These are phyloP conservation scores for Picea glauca DNA, from an alignment of 75 land plant species.

Conservation along the genomic window DNA sequence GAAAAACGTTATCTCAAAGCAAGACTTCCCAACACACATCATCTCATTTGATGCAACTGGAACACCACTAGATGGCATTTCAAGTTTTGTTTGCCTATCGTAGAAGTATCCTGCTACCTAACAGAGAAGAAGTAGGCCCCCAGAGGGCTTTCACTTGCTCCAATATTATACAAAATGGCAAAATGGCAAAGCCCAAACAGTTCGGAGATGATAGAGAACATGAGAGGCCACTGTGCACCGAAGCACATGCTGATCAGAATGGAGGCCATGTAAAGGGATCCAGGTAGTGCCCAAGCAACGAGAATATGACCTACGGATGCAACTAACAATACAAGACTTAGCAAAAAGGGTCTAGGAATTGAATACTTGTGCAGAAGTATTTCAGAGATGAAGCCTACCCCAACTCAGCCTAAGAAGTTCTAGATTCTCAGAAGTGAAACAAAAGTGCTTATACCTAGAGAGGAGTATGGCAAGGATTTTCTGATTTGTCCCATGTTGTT, in stretches of 20 bases:
- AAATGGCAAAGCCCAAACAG: constrained; percentile 27
- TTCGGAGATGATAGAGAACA: constrained; percentile 31
- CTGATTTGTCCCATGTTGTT: constrained; percentile 41
- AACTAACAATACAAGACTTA: constrained; percentile 14
- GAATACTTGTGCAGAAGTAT: constrained; percentile 18
- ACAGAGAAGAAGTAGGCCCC: constrained; percentile 15
- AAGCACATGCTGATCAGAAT: constrained; percentile 26
- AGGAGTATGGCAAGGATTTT: constrained; percentile 19
- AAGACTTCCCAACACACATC: constrained; percentile 36
- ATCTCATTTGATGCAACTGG: constrained; percentile 5
- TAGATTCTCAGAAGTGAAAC: constrained; percentile 30
- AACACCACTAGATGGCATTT: neutral
- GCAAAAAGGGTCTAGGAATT: constrained; percentile 14
- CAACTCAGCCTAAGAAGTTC: constrained; percentile 32
- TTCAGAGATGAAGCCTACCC: constrained; percentile 28
- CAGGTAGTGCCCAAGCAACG: constrained; percentile 6
- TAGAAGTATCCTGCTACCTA: constrained; percentile 23
- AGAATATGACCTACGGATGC: constrained; percentile 19
- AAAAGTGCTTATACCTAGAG: constrained; percentile 19
- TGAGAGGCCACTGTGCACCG: constrained; percentile 33
- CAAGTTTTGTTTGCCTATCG: constrained; percentile 14
- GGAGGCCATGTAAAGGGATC: constrained; percentile 21
- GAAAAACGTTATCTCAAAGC: constrained; percentile 45
- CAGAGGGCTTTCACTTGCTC: constrained; percentile 11
- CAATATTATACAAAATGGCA: constrained; percentile 17